phyloP scores from a whole-genome alignment of 768 basidiomycete species.

The Fistulinella prunicolor region DNA sequence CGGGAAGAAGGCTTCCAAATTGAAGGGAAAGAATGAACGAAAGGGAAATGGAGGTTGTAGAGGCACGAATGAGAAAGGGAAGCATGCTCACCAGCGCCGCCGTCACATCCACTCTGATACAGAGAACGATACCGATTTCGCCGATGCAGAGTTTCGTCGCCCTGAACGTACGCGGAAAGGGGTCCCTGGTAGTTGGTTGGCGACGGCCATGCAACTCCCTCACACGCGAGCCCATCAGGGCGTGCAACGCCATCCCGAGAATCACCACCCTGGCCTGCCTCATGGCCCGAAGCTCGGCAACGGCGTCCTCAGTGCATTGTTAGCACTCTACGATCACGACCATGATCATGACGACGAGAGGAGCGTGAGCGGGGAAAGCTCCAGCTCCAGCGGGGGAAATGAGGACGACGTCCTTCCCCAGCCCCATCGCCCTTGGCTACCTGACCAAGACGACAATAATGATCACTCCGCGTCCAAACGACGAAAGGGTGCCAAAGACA shows the following conservation, averaged over 20 bases:
- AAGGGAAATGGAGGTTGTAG: constrained; percentile 12
- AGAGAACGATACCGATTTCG: constrained; percentile 13
- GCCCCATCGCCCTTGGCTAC: constrained; percentile 24
- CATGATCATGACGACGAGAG: constrained; percentile 30
- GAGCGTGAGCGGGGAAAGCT: constrained; percentile 21
- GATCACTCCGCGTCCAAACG: constrained; percentile 1
- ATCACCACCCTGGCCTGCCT: constrained; percentile 1
- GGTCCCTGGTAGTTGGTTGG: constrained; percentile 19
- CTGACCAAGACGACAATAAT: constrained; percentile 7
- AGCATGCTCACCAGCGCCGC: neutral
- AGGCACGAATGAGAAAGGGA: too few species aligned
- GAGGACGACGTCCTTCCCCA: constrained; percentile 17
- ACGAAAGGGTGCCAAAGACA: constrained; percentile 4
- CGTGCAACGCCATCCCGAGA: constrained; percentile 4
- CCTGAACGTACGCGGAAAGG: constrained; percentile 15
- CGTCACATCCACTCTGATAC: constrained; percentile 8
- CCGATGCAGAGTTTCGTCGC: neutral
- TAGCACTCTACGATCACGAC: constrained; percentile 55
- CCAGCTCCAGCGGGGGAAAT: constrained; percentile 22
- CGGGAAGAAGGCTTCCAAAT: neutral
- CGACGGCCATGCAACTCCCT: constrained; percentile 2
- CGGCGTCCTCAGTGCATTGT: constrained; percentile 63
- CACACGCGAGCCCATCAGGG: constrained; percentile 1
- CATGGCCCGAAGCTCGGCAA: constrained; percentile 30
- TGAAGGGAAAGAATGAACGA: neutral